Conservation (phyloP, 768 basidiomycete species). For the Xerocomellus amylosporus region DNA sequence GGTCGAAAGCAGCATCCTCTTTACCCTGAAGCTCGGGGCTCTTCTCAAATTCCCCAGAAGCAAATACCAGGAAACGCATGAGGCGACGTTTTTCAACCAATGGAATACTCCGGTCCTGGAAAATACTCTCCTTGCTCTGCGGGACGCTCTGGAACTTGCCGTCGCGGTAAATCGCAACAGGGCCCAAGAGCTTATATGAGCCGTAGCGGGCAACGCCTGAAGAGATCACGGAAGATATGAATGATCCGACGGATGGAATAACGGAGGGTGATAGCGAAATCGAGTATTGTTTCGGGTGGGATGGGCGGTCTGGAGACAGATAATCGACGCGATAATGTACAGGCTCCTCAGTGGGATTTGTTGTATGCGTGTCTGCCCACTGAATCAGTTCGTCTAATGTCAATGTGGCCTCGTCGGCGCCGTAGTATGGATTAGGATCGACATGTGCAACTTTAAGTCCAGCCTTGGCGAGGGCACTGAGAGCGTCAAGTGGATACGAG, state of each 20-base stretch:
- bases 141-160: constrained; percentile 64
- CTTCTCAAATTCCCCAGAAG: constrained; percentile 69
- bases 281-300: constrained; percentile 73
- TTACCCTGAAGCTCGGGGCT: constrained; percentile 57
- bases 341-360: constrained; percentile 12
- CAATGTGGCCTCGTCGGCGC: constrained; percentile 76
- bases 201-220: constrained; percentile 90
- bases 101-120: constrained; percentile 75
- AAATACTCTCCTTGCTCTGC: constrained; percentile 88
- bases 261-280: constrained; percentile 82
- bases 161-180: constrained; percentile 57
- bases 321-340: constrained; percentile 34
- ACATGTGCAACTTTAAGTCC: constrained; percentile 87
- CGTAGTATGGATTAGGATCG: constrained; percentile 84
- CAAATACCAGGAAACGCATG: constrained; percentile 89
- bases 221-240: constrained; percentile 73
- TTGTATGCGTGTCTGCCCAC: constrained; percentile 54
- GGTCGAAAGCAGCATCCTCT: constrained; percentile 52
- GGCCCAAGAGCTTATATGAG: constrained; percentile 81
- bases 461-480: constrained; percentile 83
- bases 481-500: constrained; percentile 3
- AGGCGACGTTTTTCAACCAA: constrained; percentile 85
- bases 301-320: constrained; percentile 41
- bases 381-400: constrained; percentile 74
- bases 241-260: constrained; percentile 73